Percentiles rank a stretch among this genome's conserved stretches.
Evolutionary conservation across 805 yeast species (phyloP).

Genomic region (Teunomyces barrocoloradensis): DNA sequence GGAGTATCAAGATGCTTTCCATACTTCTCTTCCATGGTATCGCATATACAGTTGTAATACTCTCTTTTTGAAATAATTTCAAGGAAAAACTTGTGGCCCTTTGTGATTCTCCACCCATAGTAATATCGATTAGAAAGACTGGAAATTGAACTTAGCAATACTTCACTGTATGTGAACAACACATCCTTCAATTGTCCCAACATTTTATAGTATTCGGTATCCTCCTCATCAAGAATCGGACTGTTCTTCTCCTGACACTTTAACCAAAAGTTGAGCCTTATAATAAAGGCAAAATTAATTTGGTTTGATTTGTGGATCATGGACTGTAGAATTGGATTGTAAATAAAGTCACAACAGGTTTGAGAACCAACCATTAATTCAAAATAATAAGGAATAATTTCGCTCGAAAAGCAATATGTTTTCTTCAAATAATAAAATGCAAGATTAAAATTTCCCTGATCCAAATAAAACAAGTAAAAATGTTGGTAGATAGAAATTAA

Average conservation of each 20-base stretch:
- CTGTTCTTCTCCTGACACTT: conserved; percentile 24
- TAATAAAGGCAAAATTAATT: conserved; percentile 25
- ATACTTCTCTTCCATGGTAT: neutral
- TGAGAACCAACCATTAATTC: conserved; percentile 13
- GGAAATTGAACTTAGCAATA: conserved; percentile 33
- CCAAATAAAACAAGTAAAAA: conserved; percentile 14
- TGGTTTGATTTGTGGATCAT: conserved; percentile 39
- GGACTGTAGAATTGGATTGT: conserved; percentile 24
- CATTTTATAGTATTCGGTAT: conserved; percentile 18
- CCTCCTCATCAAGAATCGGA: conserved; percentile 9
- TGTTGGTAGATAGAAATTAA: conserved; percentile 16
- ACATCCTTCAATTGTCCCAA: conserved; percentile 13
- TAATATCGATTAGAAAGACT: conserved; percentile 41
- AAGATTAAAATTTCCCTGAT: conserved; percentile 4
- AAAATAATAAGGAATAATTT: conserved; percentile 18
- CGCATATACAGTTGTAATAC: conserved; percentile 19
- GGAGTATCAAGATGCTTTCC: neutral
- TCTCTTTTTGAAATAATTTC: conserved; percentile 26
- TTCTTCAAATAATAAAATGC: conserved; percentile 10
- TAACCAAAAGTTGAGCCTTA: conserved; percentile 29
- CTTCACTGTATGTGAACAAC: conserved; percentile 20
- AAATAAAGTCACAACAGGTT: conserved; percentile 20
- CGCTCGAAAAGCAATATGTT: conserved; percentile 7
- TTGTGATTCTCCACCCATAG: conserved; percentile 46
- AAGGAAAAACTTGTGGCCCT: conserved; percentile 36